Base-by-base conservation (phyloP, 805 yeast genomes). In the Candida orba region DNA sequence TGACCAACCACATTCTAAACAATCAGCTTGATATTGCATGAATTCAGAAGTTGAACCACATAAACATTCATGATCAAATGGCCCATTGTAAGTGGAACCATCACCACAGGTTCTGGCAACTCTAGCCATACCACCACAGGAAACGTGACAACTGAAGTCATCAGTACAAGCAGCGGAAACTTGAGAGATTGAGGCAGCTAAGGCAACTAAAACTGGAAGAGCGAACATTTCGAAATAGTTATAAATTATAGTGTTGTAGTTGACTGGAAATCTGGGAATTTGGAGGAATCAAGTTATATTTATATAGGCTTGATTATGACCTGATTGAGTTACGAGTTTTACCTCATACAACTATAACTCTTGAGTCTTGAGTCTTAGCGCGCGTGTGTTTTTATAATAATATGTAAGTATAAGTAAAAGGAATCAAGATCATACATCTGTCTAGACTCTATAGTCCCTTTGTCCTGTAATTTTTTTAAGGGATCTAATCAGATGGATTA, bases 1-100 rank as follows among this genome's bases (percentile, higher is more conserved):
- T 24, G 46, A 23, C 46, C 46, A 43, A 35, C 42, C 46, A 43
- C 46, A 43, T 27, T 43, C 46, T 36, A 43, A 22, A 43, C 46
- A 43, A n/a, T 23, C 37, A 43, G 31, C 42, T 7, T 27, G 31
- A 14, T 33, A 17, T 15, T 24, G 20, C 4, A 35, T 35, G 40
- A 43, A 43, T 30, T 34, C 42, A 20, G 46, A 29, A n/a, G 8
- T 4, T 2, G 32, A 20, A 35, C 27, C 39, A 43, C 46, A 43
- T 34, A 43, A 34, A 43, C 46, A 43, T 24, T 38, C 34, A 18
- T 38, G 36, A 36, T 38, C 36, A 17, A 35, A 43, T 39, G 46
- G 46, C 24, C 46, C 46, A 18, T 23, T 18, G 36, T 43, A 43
- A 40, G 10, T 13, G 13, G 36, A 22, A 22, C 36, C 36, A 34